A percentile compares a stretch with the other conserved stretches of the same genome.
Evolutionary conservation across 2,329 filamentous ascomycete genomes (phyloP).

Genomic region (Verticillium isaacii): DNA sequence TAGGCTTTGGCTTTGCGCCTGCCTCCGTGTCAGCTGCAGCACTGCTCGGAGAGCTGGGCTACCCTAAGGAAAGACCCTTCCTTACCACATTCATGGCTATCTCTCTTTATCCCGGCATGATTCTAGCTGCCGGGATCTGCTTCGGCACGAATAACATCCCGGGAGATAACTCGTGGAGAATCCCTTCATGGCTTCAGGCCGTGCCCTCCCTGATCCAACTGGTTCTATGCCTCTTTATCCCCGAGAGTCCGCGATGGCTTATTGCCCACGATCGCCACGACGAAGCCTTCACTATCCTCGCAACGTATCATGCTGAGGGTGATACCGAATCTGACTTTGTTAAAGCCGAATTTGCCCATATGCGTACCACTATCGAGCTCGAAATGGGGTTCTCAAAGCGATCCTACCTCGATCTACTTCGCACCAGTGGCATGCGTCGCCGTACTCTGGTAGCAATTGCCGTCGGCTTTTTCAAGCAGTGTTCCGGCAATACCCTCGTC

Average conservation of each 20-base stretch:
- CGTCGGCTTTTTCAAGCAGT: slow-evolving; percentile 49
- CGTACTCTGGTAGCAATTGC: slow-evolving; percentile 41
- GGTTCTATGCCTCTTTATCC: slow-evolving; percentile 73
- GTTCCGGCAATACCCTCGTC: slow-evolving; percentile 46
- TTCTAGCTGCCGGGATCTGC: slow-evolving; percentile 42
- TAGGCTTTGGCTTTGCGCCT: slow-evolving; percentile 55
- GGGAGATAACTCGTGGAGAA: slow-evolving; percentile 51
- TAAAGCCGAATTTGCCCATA: slow-evolving; percentile 55
- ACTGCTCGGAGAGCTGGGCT: slow-evolving; percentile 54
- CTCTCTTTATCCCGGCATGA: slow-evolving; percentile 14
- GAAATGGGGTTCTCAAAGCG: slow-evolving; percentile 47
- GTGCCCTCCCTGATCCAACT: slow-evolving; percentile 62
- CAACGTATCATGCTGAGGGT: slow-evolving; percentile 35
- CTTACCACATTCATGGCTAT: slow-evolving; percentile 52
- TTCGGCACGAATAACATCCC: slow-evolving; percentile 37
- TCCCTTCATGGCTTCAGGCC: slow-evolving; percentile 69
- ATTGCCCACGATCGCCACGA: slow-evolving; percentile 64
- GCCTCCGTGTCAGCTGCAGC: slow-evolving; percentile 54
- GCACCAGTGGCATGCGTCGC: slow-evolving; percentile 42
- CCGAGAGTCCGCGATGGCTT: slow-evolving; percentile 73
- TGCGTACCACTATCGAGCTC: slow-evolving; percentile 48
- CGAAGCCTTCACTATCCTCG: slow-evolving; percentile 60
- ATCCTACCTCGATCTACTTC: slow-evolving; percentile 47
- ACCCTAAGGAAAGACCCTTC: slow-evolving; percentile 54
- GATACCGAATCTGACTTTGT: slow-evolving; percentile 45